Conservation (phyloP, 306 rosid species). For the Ceratonia siliqua region DNA sequence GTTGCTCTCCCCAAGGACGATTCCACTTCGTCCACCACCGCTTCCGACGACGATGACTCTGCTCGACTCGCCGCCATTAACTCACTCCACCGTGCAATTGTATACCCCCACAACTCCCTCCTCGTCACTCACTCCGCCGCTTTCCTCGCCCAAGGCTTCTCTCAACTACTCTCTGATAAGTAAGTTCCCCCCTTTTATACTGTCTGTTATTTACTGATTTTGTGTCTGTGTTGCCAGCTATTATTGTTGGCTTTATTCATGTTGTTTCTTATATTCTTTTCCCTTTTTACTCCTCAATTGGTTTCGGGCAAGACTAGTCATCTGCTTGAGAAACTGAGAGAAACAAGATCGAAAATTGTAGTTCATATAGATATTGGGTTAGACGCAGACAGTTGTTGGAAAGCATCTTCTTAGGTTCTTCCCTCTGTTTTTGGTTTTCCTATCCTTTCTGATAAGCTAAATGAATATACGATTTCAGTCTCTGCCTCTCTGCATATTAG, state of each 20-base stretch:
- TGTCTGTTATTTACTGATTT: background rate
- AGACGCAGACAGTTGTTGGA: background rate
- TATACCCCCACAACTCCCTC: slow-evolving; percentile 80
- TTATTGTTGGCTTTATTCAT: background rate
- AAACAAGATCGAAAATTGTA: background rate
- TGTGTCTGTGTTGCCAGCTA: background rate
- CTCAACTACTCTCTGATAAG: slow-evolving; percentile 90
- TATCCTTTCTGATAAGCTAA: background rate
- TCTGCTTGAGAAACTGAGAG: background rate
- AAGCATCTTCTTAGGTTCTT: background rate
- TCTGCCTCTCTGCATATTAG: background rate
- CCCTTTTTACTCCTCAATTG: background rate
- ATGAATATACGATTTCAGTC: background rate
- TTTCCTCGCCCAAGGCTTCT: slow-evolving; percentile 80
- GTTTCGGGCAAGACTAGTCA: background rate
- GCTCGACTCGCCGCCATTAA: slow-evolving; percentile 71
- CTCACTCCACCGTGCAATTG: slow-evolving; percentile 85
- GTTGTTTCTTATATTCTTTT: background rate
- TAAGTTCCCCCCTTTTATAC: slow-evolving; percentile 12
- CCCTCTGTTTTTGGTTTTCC: background rate
- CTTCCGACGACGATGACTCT: slow-evolving; percentile 56
- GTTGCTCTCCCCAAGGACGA: slow-evolving; percentile 72
- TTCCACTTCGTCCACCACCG: slow-evolving; percentile 40
- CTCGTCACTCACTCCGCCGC: slow-evolving; percentile 89
- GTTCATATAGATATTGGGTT: background rate